phyloP scores from a whole-genome alignment of 2,329 filamentous ascomycete genomes.

The Aspergillus costaricaensis region DNA sequence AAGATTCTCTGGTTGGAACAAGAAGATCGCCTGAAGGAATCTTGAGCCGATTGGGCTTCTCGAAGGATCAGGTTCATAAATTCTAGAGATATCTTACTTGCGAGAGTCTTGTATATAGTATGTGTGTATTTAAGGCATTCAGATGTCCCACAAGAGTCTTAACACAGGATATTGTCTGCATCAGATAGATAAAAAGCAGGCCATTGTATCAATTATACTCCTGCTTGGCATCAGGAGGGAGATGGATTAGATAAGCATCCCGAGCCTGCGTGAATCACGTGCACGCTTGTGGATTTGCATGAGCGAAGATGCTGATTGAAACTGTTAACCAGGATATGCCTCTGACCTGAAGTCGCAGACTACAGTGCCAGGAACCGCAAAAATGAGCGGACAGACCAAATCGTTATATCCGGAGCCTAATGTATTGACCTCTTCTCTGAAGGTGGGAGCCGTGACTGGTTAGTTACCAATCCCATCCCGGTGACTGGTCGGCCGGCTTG shows the following conservation, averaged over 20 bases:
- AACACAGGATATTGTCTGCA: too few relatives aligned
- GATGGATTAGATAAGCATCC: not conserved
- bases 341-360: not conserved
- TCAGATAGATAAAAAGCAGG: too few relatives aligned
- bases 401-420: not conserved
- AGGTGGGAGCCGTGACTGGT: constrained; percentile 64
- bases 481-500: constrained; percentile 8
- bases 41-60: constrained; percentile 9
- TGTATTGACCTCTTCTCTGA: constrained; percentile 46
- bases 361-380: not conserved
- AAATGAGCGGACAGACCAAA: not conserved
- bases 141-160: too few relatives aligned
- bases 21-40: constrained; percentile 47
- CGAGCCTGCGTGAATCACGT: not conserved
- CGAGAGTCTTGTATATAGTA: too few relatives aligned
- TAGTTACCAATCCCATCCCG: constrained; percentile 21
- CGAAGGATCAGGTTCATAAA: constrained; percentile 8
- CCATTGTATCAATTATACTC: too few relatives aligned
- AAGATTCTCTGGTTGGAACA: constrained; percentile 46
- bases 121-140: too few relatives aligned
- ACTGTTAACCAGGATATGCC: not conserved
- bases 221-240: not conserved
- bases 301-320: not conserved
- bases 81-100: not conserved
- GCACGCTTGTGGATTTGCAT: not conserved